Evolutionary conservation across 1,139 yeast genomes (phyloP).

Genomic region (Magnusiomyces paraingens): DNA sequence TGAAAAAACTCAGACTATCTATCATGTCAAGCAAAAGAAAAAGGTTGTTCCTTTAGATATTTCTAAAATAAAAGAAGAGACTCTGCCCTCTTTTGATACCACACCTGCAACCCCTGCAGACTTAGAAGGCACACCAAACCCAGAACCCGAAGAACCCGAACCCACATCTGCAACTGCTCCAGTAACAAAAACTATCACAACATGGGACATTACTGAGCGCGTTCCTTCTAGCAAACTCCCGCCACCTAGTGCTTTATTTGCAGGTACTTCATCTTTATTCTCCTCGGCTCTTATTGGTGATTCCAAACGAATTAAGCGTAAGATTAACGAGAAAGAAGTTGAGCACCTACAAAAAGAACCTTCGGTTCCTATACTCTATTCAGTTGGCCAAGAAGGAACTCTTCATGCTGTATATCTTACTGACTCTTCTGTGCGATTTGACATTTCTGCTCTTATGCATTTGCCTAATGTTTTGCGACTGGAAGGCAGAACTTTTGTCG

Average conservation of each 20-base stretch:
- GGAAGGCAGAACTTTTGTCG: background rate
- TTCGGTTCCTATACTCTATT: background rate
- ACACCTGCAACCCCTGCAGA: too few relatives aligned
- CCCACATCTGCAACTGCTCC: too few relatives aligned
- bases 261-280: background rate
- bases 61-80: background rate
- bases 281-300: background rate
- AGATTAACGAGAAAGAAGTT: background rate
- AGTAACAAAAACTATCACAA: too few relatives aligned
- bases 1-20: slow-evolving; percentile 1
- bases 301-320: background rate
- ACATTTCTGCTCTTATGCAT: background rate
- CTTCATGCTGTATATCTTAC: background rate
- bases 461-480: slow-evolving; percentile 1
- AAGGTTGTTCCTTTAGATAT: background rate
- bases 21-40: slow-evolving; percentile 5
- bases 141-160: too few relatives aligned
- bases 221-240: background rate
- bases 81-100: background rate
- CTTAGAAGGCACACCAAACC: too few relatives aligned
- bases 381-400: background rate
- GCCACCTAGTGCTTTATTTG: background rate
- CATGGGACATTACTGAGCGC: background rate
- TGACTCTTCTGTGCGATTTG: background rate
- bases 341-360: background rate